phyloP scores from a whole-genome alignment of 2,329 filamentous ascomycete species.

The Penicillium concentricum region DNA sequence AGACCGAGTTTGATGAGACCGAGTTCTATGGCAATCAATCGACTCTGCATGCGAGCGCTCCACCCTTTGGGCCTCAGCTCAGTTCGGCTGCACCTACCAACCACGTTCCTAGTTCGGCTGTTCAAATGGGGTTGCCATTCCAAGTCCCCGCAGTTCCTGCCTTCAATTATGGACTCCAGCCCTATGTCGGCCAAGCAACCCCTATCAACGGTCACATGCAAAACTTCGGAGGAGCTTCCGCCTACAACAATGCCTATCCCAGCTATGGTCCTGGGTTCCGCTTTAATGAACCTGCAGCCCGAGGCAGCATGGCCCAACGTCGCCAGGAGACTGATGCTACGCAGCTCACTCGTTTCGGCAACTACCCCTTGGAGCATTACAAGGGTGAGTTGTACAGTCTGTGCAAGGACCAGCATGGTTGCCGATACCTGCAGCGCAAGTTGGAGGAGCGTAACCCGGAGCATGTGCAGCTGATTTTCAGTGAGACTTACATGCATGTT shows the following conservation, averaged over 20 bases:
- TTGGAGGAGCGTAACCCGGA: constrained; percentile 84
- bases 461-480: constrained; percentile 87
- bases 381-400: constrained; percentile 80
- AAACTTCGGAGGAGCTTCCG: constrained; percentile 49
- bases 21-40: constrained; percentile 58
- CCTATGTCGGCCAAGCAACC: constrained; percentile 54
- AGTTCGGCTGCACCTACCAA: constrained; percentile 39
- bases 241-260: constrained; percentile 52
- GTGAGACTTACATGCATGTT: constrained; percentile 89
- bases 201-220: constrained; percentile 38
- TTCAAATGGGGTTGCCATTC: constrained; percentile 37
- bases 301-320: constrained; percentile 70
- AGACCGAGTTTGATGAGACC: constrained; percentile 47
- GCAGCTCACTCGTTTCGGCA: constrained; percentile 75
- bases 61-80: constrained; percentile 70
- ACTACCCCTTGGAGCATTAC: constrained; percentile 77
- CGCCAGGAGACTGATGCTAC: constrained; percentile 50
- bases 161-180: constrained; percentile 53
- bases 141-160: constrained; percentile 33
- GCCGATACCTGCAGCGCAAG: constrained; percentile 95
- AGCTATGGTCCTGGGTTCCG: constrained; percentile 54
- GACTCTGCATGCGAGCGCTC: constrained; percentile 74
- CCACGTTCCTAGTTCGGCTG: constrained; percentile 22
- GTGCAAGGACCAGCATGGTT: constrained; percentile 98
- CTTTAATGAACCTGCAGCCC: constrained; percentile 71